phyloP scores from a whole-genome alignment of 2,329 filamentous ascomycete species.

The Elsinoe perseae region DNA sequence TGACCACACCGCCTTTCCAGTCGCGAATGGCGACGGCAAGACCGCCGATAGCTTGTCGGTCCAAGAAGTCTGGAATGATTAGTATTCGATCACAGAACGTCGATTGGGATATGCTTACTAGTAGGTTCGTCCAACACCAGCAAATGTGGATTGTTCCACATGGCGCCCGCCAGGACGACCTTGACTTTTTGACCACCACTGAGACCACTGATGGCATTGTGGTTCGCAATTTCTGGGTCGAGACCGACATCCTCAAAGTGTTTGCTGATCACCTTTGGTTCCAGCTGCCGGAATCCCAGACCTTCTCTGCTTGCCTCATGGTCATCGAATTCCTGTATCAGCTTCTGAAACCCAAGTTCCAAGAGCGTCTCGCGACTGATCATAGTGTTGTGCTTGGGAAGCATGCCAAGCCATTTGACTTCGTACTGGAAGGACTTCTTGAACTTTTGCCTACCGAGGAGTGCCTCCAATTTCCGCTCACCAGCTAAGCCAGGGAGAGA shows the following conservation, averaged over 20 bases:
- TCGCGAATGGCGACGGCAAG: conserved; percentile 96
- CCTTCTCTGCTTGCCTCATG: conserved; percentile 98
- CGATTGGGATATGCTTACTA: neutral
- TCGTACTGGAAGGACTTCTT: conserved; percentile 99
- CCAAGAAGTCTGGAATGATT: conserved; percentile 7
- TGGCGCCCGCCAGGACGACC: conserved; percentile 80
- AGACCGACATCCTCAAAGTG: conserved; percentile 96
- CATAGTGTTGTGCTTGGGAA: conserved; percentile 89
- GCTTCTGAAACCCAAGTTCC: conserved; percentile 80
- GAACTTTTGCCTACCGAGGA: conserved; percentile 95
- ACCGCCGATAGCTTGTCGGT: conserved; percentile 66
- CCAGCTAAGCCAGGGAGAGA: conserved; percentile 79
- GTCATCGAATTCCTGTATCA: conserved; percentile 96
- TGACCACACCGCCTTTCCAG: conserved; percentile 96
- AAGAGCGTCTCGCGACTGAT: conserved; percentile 86
- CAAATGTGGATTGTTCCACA: conserved; percentile 83
- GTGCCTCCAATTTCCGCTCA: conserved; percentile 66
- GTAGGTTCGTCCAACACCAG: conserved; percentile 57
- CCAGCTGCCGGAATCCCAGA: conserved; percentile 88
- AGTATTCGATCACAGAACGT: neutral
- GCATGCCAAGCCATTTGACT: conserved; percentile 81
- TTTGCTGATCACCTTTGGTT: conserved; percentile 90
- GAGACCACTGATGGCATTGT: conserved; percentile 94
- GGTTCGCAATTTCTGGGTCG: conserved; percentile 95
- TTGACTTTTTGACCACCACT: conserved; percentile 99